Evolutionary conservation across 371 early-diverging fungal genomes (phyloP), one percentile per base, ranked within the genome.

Genomic region (Lichtheimia corymbifera): DNA sequence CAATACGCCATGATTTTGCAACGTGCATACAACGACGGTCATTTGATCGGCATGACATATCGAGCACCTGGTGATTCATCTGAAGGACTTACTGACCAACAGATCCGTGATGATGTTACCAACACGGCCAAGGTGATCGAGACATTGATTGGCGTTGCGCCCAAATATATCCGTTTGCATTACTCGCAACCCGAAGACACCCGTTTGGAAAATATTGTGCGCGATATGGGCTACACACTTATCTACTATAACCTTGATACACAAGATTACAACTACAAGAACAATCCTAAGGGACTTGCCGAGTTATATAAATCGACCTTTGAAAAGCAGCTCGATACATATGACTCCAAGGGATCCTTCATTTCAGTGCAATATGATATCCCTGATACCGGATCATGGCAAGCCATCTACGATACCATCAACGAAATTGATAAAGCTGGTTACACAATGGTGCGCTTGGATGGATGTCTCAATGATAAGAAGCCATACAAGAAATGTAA

Each of bases 11-110:
- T 78, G 44, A 72, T 85, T 28, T 62, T 79, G 27, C 81, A 82
- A 53, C 72, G 78, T 13, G 67, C 78, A 12, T 83, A 83, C 68
- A 80, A 70, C 17, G 77, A 79, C 20, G 85, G 85, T 9, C 85
- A 85, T 52, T 65, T 83, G 41, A 83, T 85, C 60, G 85, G 85
- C 17, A 82, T 85, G 81, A 83, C 81, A 17, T 85, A 83, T 58
- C 82, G 83, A 30, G 68, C 78, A 44, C 80, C 79, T 18, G 76
- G 71, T 50, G 85, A 85, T 58, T 64, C 73, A 0, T 72, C 82
- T 22, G 65, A 74, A 35, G 49, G 59, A 9, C 63, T 82, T 68
- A 71, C 76, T 7, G 82, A 85, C 42, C 68, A 72, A 35, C 71
- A 83, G 44, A 70, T 83, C 53, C 61, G 63, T 24, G 53, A 64